These are phyloP conservation scores for Leptomonas pyrrhocoris DNA, from an alignment of 208 protist species.

Conservation along the genomic window DNA sequence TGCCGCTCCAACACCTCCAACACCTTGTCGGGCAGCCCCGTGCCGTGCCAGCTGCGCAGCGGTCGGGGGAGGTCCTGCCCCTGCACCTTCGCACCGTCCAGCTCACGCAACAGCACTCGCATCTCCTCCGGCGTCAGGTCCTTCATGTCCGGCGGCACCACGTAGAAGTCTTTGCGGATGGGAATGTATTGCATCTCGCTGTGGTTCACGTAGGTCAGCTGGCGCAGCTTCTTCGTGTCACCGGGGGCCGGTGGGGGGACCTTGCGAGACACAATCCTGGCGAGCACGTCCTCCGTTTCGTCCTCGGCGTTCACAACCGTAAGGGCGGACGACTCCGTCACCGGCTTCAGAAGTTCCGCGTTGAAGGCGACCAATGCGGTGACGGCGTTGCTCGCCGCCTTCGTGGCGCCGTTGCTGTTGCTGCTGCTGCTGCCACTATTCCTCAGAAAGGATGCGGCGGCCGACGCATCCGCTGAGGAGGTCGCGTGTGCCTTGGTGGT, in stretches of 20 bases:
- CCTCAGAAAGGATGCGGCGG: conserved; percentile 15
- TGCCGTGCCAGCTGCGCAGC: conserved; percentile 79
- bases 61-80: conserved; percentile 56
- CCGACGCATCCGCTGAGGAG: not conserved
- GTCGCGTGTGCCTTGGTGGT: not conserved
- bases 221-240: conserved; percentile 70
- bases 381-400: conserved; percentile 8
- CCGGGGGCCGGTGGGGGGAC: conserved; percentile 50
- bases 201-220: conserved; percentile 81
- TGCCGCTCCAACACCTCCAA: conserved; percentile 53
- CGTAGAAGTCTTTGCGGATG: conserved; percentile 87
- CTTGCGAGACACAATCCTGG: conserved; percentile 51
- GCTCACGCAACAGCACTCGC: conserved; percentile 58
- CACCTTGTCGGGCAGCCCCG: conserved; percentile 79
- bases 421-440: conserved; percentile 6
- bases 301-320: conserved; percentile 76
- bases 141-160: conserved; percentile 73
- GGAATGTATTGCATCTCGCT: conserved; percentile 52
- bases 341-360: conserved; percentile 58
- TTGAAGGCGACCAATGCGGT: conserved; percentile 47
- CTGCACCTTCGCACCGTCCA: conserved; percentile 83
- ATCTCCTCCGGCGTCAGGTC: conserved; percentile 63
- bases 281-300: conserved; percentile 66
- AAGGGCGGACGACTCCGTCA: conserved; percentile 58
- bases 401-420: not conserved